Evolutionary conservation across 73 alveolate species (phyloP), one percentile per base, ranked within the genome.

Genomic region (Stentor coeruleus): DNA sequence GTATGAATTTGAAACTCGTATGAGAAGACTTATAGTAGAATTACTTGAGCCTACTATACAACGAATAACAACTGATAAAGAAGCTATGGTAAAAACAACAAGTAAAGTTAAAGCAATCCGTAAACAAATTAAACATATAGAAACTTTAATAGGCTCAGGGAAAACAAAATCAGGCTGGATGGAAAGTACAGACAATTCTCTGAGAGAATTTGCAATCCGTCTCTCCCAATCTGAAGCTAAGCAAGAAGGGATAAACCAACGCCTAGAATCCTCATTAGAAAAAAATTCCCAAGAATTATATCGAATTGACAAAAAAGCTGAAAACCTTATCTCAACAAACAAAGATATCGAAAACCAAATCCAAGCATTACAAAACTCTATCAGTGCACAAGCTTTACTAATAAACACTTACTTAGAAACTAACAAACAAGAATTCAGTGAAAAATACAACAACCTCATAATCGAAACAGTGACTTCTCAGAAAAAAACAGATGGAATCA

Each of bases 1-100:
- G 93, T 89, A 80, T 49, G 95, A 90, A 28, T 83, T 89, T 42
- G 95, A 89, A 66, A 89, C 95, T 6, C 41, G 95, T 39, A 89
- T 87, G 86, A 73, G 95, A 81, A 89, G 82, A 38, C 73, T 86
- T 3, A 89, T 89, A 74, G 59, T 55, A 39, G 95, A 89, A 42
- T 84, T 89, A 11, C 77, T 89, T 36, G 85, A 86, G 57, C 95
- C 95, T 3, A 87, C 95, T 3, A 86, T 88, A 3, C 57, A 85
- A 31, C 38, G 94, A 66, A 58, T 90, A 3, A 81, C 66, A 20
- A 86, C 85, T 81, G 90, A 88, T 39, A 89, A 85, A 60, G 94
- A 89, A 83, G 73, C 42, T 35, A n/a, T 30, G 55, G 75, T 66
- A 73, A 14, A 26, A 75, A 35, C 82, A 82, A 11, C 14, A 59